These are phyloP conservation scores for Grigorovia transvaalensis DNA, from an alignment of 805 yeast species.

Conservation along the genomic window DNA sequence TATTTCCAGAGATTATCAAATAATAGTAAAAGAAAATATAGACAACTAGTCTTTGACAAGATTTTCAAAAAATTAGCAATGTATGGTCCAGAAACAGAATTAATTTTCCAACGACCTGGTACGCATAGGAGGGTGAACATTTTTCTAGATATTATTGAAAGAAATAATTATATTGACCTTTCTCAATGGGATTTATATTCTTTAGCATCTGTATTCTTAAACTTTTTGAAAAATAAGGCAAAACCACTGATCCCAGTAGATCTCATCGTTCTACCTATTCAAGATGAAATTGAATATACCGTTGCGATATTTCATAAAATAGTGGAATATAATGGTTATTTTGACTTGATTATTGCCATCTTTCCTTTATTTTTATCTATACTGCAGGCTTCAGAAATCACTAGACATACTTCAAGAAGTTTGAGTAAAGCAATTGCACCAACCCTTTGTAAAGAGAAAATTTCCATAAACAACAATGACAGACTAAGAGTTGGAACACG, in stretches of 20 bases:
- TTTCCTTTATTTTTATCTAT: constrained; percentile 39
- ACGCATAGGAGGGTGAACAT: constrained; percentile 36
- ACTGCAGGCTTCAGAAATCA: constrained; percentile 27
- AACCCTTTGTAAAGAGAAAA: constrained; percentile 44
- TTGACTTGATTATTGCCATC: constrained; percentile 31
- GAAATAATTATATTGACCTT: constrained; percentile 48
- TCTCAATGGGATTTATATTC: constrained; percentile 53
- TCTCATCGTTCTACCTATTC: constrained; percentile 42
- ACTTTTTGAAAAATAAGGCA: constrained; percentile 42
- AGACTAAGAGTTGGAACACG: constrained; percentile 41
- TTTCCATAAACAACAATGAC: constrained; percentile 36
- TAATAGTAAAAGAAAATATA: constrained; percentile 27
- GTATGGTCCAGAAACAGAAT: constrained; percentile 35
- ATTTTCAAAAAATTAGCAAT: constrained; percentile 38
- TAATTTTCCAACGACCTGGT: constrained; percentile 49
- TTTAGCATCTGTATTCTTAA: constrained; percentile 33
- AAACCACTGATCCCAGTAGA: constrained; percentile 43
- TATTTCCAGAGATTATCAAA: constrained; percentile 23
- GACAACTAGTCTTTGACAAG: constrained; percentile 38
- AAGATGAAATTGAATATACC: constrained; percentile 39
- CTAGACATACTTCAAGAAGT: constrained; percentile 33
- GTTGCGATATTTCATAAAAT: constrained; percentile 29
- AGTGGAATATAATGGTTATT: constrained; percentile 24
- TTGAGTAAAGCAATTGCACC: constrained; percentile 41
- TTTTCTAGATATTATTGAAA: constrained; percentile 38